A percentile compares a stretch with the other conserved stretches of the same genome.
Evolutionary conservation across 176 grass and related monocot species (phyloP).

Genomic region (Zea luxurians): DNA sequence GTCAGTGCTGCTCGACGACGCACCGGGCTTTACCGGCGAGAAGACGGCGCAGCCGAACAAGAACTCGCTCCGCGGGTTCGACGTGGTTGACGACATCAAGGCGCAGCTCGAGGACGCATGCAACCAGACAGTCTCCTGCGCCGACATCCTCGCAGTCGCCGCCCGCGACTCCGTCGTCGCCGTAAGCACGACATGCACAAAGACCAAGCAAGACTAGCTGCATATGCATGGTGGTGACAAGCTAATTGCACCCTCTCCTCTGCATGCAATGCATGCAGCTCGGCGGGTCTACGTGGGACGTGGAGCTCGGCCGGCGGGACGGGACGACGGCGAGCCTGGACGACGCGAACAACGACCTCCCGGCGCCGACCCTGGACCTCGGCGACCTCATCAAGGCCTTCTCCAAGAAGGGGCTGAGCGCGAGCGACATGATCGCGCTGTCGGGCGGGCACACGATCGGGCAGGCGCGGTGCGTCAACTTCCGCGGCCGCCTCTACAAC

Average conservation of each 20-base stretch:
- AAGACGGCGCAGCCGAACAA: constrained; percentile 54
- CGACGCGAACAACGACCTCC: constrained; percentile 52
- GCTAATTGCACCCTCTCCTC: neutral
- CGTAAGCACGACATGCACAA: constrained; percentile 22
- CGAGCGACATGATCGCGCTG: constrained; percentile 47
- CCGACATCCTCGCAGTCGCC: constrained; percentile 82
- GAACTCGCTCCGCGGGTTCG: constrained; percentile 62
- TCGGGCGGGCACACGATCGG: constrained; percentile 66
- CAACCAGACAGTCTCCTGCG: constrained; percentile 71
- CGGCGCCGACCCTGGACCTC: constrained; percentile 40
- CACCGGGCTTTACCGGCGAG: constrained; percentile 42
- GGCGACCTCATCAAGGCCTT: constrained; percentile 50
- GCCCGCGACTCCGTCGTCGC: constrained; percentile 63
- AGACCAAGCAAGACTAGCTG: too few relatives aligned
- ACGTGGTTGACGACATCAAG: constrained; percentile 59
- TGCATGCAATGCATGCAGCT: constrained; percentile 31
- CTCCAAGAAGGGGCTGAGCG: constrained; percentile 42
- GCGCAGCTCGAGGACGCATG: constrained; percentile 48
- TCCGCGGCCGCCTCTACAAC: constrained; percentile 60
- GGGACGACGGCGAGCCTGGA: constrained; percentile 49
- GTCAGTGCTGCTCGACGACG: constrained; percentile 55
- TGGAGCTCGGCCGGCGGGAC: constrained; percentile 52
- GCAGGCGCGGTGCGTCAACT: constrained; percentile 53
- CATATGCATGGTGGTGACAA: neutral
- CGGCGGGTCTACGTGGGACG: constrained; percentile 60